Conservation (phyloP, 257 asterid species). For the Leonotis leonurus region DNA sequence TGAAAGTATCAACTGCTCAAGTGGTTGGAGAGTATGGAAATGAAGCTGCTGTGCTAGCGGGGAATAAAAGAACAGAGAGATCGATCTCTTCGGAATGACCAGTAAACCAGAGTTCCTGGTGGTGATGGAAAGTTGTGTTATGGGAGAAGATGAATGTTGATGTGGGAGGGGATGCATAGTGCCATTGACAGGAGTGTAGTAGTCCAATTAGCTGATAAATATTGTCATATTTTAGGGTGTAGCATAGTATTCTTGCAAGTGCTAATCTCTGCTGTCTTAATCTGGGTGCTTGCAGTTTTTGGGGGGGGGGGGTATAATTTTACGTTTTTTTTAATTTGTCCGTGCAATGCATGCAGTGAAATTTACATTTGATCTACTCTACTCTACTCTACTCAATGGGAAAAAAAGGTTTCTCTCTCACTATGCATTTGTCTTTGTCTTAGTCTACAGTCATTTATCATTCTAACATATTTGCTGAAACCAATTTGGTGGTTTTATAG, state of each 20-base stretch:
- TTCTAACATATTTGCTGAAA: neutral
- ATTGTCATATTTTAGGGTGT: slow-evolving; percentile 15
- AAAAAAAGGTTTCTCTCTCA: neutral
- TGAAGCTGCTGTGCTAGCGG: slow-evolving; percentile 43
- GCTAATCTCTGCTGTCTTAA: slow-evolving; percentile 25
- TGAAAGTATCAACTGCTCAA: too few relatives aligned
- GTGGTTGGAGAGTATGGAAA: slow-evolving; percentile 36
- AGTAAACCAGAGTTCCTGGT: neutral
- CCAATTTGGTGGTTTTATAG: too few relatives aligned
- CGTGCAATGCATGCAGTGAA: slow-evolving; percentile 19
- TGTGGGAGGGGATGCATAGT: neutral
- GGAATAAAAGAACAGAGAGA: slow-evolving; percentile 6
- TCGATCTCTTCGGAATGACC: slow-evolving; percentile 11
- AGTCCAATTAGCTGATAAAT: neutral
- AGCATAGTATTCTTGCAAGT: slow-evolving; percentile 29
- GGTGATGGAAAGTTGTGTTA: neutral
- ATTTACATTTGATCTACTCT: slow-evolving; percentile 2
- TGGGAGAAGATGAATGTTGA: neutral
- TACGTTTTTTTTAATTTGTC: slow-evolving; percentile 11
- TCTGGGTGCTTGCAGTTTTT: slow-evolving; percentile 34
- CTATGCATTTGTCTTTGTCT: neutral
- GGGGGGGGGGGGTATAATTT: slow-evolving; percentile 23
- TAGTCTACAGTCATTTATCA: neutral
- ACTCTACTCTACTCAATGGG: too few relatives aligned
- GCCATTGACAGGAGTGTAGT: slow-evolving; percentile 16